phyloP scores from a whole-genome alignment of 2,329 filamentous ascomycete species.

The Trichoderma cornu-damae region DNA sequence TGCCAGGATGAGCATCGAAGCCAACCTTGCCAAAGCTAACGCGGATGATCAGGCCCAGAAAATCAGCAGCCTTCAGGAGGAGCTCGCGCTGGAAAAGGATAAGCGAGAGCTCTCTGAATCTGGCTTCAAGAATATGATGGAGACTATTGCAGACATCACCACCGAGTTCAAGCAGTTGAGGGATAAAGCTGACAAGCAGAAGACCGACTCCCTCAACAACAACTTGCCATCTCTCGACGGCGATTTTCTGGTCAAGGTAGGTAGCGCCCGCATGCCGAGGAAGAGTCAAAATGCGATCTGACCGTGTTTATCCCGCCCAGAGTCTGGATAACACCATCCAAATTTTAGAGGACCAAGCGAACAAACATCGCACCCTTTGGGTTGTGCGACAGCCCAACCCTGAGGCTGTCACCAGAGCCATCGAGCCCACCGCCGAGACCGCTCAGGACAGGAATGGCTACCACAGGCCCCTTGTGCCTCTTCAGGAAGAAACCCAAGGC shows the following conservation, averaged over 20 bases:
- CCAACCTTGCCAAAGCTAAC: conserved; percentile 34
- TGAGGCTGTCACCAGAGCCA: conserved; percentile 29
- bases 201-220: conserved; percentile 15
- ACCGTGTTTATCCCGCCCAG: conserved; percentile 20
- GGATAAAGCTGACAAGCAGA: conserved; percentile 23
- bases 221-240: conserved; percentile 20
- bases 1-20: conserved; percentile 37
- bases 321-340: conserved; percentile 32
- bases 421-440: conserved; percentile 29
- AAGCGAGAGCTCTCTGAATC: conserved; percentile 30
- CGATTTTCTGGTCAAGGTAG: conserved; percentile 32
- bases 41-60: conserved; percentile 32
- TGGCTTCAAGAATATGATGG: conserved; percentile 27
- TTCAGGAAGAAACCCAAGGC: neutral
- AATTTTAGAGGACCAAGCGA: conserved; percentile 35
- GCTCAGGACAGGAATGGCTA: conserved; percentile 28
- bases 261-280: neutral
- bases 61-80: conserved; percentile 30
- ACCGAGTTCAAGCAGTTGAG: conserved; percentile 30
- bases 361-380: conserved; percentile 34
- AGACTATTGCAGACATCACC: conserved; percentile 27
- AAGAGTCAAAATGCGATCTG: neutral
- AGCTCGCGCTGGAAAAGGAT: conserved; percentile 31
- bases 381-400: conserved; percentile 33
- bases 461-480: conserved; percentile 26